A percentile compares a stretch with the other conserved stretches of the same genome.
Conservation (phyloP, 2,329 filamentous ascomycete species). For the Xylariaceae sp. region DNA sequence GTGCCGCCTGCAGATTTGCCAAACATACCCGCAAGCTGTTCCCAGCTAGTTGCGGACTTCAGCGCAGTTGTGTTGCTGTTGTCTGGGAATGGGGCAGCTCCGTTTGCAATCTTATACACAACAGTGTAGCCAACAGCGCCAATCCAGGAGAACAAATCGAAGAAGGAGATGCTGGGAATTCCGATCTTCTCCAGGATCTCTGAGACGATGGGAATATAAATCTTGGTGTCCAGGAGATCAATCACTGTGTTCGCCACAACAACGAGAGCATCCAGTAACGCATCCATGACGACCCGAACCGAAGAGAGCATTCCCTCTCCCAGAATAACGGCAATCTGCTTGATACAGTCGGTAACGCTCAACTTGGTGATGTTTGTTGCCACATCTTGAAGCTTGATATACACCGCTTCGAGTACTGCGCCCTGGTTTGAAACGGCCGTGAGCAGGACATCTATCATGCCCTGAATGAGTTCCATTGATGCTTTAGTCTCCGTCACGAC, state of each 20-base stretch:
- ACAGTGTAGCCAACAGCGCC: constrained; percentile 4
- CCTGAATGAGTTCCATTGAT: not conserved
- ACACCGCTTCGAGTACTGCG: constrained; percentile 1
- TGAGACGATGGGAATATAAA: constrained; percentile 5
- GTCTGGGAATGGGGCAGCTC: constrained; percentile 1
- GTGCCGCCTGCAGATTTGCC: not conserved
- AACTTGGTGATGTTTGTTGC: not conserved
- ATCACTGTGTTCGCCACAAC: not conserved
- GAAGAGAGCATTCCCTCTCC: constrained; percentile 3
- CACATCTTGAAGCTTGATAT: constrained; percentile 2
- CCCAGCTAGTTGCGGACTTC: not conserved
- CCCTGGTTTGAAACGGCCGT: constrained; percentile 1
- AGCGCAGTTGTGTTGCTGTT: not conserved
- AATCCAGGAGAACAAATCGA: constrained; percentile 2
- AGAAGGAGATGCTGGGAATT: constrained; percentile 5
- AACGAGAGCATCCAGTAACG: constrained; percentile 1
- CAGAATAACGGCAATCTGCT: constrained; percentile 2
- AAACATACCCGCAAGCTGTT: not conserved
- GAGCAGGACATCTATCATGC: not conserved
- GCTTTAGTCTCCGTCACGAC: not conserved
- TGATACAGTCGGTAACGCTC: constrained; percentile 2
- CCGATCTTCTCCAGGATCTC: constrained; percentile 2
- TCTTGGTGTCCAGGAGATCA: constrained; percentile 1
- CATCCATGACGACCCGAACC: constrained; percentile 1
- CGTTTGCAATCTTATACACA: constrained; percentile 5